Base-by-base conservation (phyloP, 352 stramenopile species). In the Phytopythium helicoides region DNA sequence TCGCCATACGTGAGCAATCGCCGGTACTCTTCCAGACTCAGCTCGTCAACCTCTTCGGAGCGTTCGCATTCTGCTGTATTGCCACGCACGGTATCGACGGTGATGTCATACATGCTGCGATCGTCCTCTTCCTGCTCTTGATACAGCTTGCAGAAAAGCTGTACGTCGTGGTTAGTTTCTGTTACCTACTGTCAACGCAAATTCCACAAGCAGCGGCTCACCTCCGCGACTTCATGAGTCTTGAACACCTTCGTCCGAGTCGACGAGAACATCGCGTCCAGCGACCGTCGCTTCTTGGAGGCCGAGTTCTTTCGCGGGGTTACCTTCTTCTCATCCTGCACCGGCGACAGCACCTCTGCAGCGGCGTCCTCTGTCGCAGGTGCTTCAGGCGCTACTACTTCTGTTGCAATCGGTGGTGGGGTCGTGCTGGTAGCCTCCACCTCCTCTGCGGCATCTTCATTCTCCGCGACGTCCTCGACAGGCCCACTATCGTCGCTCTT, bases 1-100 rank as follows among this genome's bases (percentile, higher is more conserved):
- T 94, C 83, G 8, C 83, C 83, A 52, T 94, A 94, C 36, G 83
- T 94, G 54, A 91, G 80, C 52, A 90, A 57, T 9, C 81, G 75
- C 9, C 75, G 68, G 46, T 92, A 87, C 14, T 92, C 81, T 52
- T 70, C 78, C 36, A 74, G 41, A 31, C 58, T 77, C n/a, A 90
- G 64, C 44, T 84, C 71, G 8, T 89, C 64, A n/a, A 94, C 80
- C 40, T 89, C 71, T 25, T 76, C 64, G 21, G 81, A 94, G 14
- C 69, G 69, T 15, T 73, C 68, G 55, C 80, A 87, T 25, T 78
- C 47, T 28, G 56, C 64, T 15, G 81, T 94, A 41, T 87, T 66
- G 7, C 81, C 76, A 9, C 76, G 54, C 54, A 91, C 81, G 3
- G 74, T 83, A 31, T 90, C 63, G 18, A 41, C 74, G 14, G 73